Conservation (phyloP, 1,284 basidiomycete species). For the Wolfiporia cocos region DNA sequence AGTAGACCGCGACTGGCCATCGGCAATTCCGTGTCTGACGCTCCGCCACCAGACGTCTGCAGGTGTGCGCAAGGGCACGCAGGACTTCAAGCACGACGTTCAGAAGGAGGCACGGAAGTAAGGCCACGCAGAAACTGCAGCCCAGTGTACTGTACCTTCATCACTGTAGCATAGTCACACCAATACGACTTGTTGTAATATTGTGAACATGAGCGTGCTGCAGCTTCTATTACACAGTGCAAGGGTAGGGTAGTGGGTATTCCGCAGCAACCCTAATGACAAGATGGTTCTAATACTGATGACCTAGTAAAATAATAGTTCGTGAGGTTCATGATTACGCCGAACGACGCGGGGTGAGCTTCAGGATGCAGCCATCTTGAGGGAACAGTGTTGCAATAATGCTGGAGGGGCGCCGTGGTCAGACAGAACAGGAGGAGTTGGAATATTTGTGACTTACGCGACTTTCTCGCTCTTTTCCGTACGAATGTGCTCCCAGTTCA, state of each 20-base stretch:
- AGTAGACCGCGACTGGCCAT: constrained; percentile 2
- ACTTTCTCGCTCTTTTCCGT: constrained; percentile 82
- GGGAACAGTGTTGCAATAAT: constrained; percentile 96
- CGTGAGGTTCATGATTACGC: constrained; percentile 8
- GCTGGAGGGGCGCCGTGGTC: constrained; percentile 29
- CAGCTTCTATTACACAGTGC: too few species aligned
- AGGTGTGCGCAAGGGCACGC: constrained; percentile 36
- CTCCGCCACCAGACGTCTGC: constrained; percentile 31
- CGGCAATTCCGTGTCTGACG: constrained; percentile 1
- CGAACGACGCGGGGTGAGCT: constrained; percentile 54
- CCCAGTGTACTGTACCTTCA: not conserved
- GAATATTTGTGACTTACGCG: constrained; percentile 47
- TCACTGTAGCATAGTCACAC: constrained; percentile 3
- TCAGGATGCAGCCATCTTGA: constrained; percentile 84
- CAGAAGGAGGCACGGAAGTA: constrained; percentile 38
- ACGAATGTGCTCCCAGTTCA: constrained; percentile 86
- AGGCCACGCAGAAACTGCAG: not conserved
- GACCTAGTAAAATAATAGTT: constrained; percentile 1
- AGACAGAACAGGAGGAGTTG: not conserved
- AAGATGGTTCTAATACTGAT: constrained; percentile 1
- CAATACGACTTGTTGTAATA: too few species aligned
- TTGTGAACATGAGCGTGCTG: too few species aligned
- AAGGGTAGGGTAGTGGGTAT: too few species aligned
- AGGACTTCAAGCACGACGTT: constrained; percentile 33
- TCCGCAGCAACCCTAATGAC: not conserved